phyloP scores from a whole-genome alignment of 306 rosid species.

The Quercus robur region DNA sequence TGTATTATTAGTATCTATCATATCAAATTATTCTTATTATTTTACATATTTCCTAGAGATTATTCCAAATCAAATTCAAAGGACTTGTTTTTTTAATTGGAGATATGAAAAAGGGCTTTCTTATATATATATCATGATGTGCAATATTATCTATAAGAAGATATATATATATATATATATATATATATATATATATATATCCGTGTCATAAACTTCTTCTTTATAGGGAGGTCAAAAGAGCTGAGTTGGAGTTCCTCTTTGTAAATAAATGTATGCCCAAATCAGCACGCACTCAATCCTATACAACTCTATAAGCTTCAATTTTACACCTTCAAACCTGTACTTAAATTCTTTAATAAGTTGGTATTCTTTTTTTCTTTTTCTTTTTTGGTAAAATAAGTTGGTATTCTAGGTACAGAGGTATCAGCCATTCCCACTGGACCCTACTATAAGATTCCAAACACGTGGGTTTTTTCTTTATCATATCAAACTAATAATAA shows the following conservation, averaged over 20 bases:
- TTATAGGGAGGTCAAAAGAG: neutral
- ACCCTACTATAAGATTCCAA: slow-evolving; percentile 9
- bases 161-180: neutral
- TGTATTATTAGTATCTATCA: no score
- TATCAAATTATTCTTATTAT: no score
- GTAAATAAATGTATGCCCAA: neutral
- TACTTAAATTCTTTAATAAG: neutral
- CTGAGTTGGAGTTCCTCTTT: slow-evolving; percentile 2
- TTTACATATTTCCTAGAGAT: no score
- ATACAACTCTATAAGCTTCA: neutral
- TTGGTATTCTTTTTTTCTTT: neutral
- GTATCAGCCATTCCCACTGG: slow-evolving; percentile 28
- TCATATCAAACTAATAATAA: neutral
- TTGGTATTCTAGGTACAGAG: slow-evolving; percentile 11
- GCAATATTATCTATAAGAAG: no score
- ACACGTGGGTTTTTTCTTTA: slow-evolving; percentile 2
- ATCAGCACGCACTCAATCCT: slow-evolving; percentile 10
- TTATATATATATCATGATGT: no score
- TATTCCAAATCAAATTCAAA: no score
- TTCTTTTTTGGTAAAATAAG: neutral
- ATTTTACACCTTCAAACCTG: neutral
- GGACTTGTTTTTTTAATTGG: no score
- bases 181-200: neutral
- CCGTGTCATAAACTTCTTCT: neutral
- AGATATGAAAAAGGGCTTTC: no score